phyloP scores from a whole-genome alignment of 2,329 filamentous ascomycete genomes.

The Scedosporium dehoogii region DNA sequence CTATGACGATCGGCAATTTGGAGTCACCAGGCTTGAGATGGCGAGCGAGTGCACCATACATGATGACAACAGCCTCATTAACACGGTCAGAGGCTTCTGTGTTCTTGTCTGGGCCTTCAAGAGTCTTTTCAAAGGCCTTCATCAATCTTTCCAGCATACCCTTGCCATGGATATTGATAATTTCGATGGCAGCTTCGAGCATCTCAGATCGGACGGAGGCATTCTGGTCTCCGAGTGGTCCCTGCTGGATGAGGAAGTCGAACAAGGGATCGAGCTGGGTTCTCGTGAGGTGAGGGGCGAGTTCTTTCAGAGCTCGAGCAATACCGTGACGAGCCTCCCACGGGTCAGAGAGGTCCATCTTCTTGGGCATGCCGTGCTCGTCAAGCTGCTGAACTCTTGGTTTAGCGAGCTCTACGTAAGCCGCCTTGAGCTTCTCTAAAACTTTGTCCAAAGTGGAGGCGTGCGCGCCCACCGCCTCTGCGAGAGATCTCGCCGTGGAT shows the following conservation, averaged over 20 bases:
- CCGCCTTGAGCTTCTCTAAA: slow-evolving; percentile 54
- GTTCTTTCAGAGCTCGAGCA: slow-evolving; percentile 74
- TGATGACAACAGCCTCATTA: slow-evolving; percentile 94
- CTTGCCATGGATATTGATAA: slow-evolving; percentile 75
- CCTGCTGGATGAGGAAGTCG: slow-evolving; percentile 73
- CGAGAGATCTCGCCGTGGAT: slow-evolving; percentile 72
- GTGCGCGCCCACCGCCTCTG: slow-evolving; percentile 58
- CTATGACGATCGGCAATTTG: slow-evolving; percentile 80
- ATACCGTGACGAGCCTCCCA: slow-evolving; percentile 91
- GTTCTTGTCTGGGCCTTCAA: slow-evolving; percentile 77
- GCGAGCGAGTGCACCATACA: slow-evolving; percentile 87
- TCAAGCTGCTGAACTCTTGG: slow-evolving; percentile 77
- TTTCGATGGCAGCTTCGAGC: slow-evolving; percentile 76
- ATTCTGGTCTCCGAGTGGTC: slow-evolving; percentile 78
- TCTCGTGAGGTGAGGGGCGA: slow-evolving; percentile 60
- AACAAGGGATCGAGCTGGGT: slow-evolving; percentile 68
- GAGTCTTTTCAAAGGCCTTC: slow-evolving; percentile 77
- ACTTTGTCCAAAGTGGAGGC: slow-evolving; percentile 50
- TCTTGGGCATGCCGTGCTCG: slow-evolving; percentile 88
- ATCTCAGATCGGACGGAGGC: slow-evolving; percentile 73
- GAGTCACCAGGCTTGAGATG: slow-evolving; percentile 79
- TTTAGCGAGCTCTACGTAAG: slow-evolving; percentile 72
- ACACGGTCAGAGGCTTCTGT: slow-evolving; percentile 78
- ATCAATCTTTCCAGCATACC: slow-evolving; percentile 80
- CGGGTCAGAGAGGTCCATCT: slow-evolving; percentile 75